phyloP scores from a whole-genome alignment of 108 stramenopile species.

The Seminavis robusta region DNA sequence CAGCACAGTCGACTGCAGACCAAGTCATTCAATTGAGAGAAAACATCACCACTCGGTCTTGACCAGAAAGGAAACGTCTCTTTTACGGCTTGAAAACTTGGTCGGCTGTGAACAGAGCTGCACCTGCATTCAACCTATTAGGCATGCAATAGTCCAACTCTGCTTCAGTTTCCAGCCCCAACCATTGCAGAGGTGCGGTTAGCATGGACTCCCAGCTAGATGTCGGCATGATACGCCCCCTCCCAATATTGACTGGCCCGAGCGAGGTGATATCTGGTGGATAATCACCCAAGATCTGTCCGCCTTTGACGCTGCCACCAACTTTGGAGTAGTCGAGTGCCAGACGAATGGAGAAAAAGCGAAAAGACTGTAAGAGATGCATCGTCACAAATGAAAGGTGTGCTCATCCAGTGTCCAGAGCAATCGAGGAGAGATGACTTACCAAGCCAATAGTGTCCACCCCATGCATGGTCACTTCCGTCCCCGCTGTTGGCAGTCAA shows the following conservation, averaged over 20 bases:
- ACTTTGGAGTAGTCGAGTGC: conserved; percentile 45
- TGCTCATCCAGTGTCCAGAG: too few relatives aligned
- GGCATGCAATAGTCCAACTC: conserved; percentile 1
- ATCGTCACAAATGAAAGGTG: too few relatives aligned
- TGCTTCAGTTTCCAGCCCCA: conserved; percentile 6
- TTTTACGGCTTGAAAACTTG: too few relatives aligned
- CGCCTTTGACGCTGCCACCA: conserved; percentile 54
- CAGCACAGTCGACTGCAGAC: too few relatives aligned
- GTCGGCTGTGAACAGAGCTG: too few relatives aligned
- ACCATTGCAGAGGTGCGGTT: conserved; percentile 31
- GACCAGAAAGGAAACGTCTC: too few relatives aligned
- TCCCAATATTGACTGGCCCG: conserved; percentile 31
- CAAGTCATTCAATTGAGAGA: too few relatives aligned
- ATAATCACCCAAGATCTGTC: conserved; percentile 51
- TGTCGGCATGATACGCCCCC: conserved; percentile 66
- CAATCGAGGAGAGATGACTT: too few relatives aligned
- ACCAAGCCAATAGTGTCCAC: conserved; percentile 33
- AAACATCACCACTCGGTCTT: too few relatives aligned
- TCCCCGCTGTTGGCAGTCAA: conserved; percentile 67
- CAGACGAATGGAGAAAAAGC: too few relatives aligned
- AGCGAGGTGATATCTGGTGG: conserved; percentile 42
- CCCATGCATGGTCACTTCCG: conserved; percentile 77
- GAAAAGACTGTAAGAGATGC: too few relatives aligned
- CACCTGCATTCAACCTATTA: too few relatives aligned
- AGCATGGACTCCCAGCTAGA: conserved; percentile 64